Percentiles rank a stretch among this genome's conserved stretches.
phyloP scores from a whole-genome alignment of 1,139 yeast genomes.

The Meyerozyma guilliermondii region DNA sequence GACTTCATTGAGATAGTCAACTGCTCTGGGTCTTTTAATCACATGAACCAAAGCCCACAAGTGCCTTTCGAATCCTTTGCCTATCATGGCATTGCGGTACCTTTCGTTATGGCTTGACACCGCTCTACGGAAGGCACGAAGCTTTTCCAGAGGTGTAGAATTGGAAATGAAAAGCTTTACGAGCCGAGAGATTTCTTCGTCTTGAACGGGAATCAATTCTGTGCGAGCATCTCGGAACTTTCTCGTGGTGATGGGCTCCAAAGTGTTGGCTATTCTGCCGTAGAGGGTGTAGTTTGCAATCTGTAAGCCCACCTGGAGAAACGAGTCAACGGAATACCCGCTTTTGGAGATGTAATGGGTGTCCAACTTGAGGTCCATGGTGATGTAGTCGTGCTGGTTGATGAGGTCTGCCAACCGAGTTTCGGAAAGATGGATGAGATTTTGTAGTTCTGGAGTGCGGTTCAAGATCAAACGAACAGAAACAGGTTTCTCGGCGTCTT shows the following conservation, averaged over 20 bases:
- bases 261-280: slow-evolving; percentile 61
- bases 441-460: slow-evolving; percentile 40
- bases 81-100: slow-evolving; percentile 50
- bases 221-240: slow-evolving; percentile 64
- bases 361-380: slow-evolving; percentile 36
- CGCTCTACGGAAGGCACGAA: slow-evolving; percentile 48
- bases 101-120: slow-evolving; percentile 48
- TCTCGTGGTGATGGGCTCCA: slow-evolving; percentile 73
- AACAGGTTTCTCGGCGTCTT: slow-evolving; percentile 36
- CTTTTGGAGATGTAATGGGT: slow-evolving; percentile 45
- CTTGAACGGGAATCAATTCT: slow-evolving; percentile 62
- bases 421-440: slow-evolving; percentile 63
- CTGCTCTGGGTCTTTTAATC: slow-evolving; percentile 24
- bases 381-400: slow-evolving; percentile 60
- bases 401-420: slow-evolving; percentile 73
- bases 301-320: slow-evolving; percentile 64
- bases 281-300: slow-evolving; percentile 69
- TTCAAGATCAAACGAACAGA: slow-evolving; percentile 42
- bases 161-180: slow-evolving; percentile 60
- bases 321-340: slow-evolving; percentile 58
- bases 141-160: slow-evolving; percentile 41
- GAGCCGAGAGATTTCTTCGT: slow-evolving; percentile 44
- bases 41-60: slow-evolving; percentile 56
- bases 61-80: slow-evolving; percentile 70
- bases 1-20: slow-evolving; percentile 38